These are phyloP conservation scores for Ambispora gerdemannii DNA, from an alignment of 192 early-diverging fungal species.

Conservation along the genomic window DNA sequence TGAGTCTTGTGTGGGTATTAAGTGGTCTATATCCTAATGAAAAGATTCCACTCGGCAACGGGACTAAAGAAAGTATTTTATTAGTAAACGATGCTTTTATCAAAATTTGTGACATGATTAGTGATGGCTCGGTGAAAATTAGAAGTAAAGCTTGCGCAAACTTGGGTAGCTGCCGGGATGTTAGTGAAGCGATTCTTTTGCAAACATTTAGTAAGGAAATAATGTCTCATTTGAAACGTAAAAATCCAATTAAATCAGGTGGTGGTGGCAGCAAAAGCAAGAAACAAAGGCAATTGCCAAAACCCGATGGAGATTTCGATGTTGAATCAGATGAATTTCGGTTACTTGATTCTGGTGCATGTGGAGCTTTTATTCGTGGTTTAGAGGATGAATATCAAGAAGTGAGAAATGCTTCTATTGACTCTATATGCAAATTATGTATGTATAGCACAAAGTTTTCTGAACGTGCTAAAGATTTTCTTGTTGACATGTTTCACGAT, in stretches of 20 bases:
- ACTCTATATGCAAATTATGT: slow-evolving; percentile 77
- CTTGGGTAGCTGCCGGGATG: slow-evolving; percentile 63
- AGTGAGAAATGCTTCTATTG: slow-evolving; percentile 83
- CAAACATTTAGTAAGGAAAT: slow-evolving; percentile 80
- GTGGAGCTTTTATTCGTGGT: slow-evolving; percentile 93
- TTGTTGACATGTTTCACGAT: slow-evolving; percentile 98
- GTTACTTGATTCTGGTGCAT: slow-evolving; percentile 76
- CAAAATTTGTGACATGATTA: slow-evolving; percentile 79
- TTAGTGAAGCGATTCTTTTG: slow-evolving; percentile 53
- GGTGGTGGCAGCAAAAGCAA: slow-evolving; percentile 25
- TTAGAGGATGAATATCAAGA: slow-evolving; percentile 92
- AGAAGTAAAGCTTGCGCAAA: slow-evolving; percentile 71
- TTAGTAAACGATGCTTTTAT: slow-evolving; percentile 75
- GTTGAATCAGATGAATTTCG: slow-evolving; percentile 65
- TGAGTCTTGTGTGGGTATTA: slow-evolving; percentile 64
- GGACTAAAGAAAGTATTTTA: slow-evolving; percentile 38
- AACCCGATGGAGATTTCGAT: slow-evolving; percentile 65
- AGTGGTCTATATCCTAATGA: slow-evolving; percentile 50
- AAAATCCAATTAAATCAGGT: neutral
- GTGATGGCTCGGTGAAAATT: slow-evolving; percentile 65
- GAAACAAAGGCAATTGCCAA: no score
- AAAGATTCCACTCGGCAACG: slow-evolving; percentile 15
- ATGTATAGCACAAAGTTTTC: slow-evolving; percentile 69
- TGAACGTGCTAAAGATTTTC: slow-evolving; percentile 68
- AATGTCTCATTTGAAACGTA: slow-evolving; percentile 52